Evolutionary conservation across 305 asterid genomes (phyloP).

Genomic region (Fraxinus ornus): DNA sequence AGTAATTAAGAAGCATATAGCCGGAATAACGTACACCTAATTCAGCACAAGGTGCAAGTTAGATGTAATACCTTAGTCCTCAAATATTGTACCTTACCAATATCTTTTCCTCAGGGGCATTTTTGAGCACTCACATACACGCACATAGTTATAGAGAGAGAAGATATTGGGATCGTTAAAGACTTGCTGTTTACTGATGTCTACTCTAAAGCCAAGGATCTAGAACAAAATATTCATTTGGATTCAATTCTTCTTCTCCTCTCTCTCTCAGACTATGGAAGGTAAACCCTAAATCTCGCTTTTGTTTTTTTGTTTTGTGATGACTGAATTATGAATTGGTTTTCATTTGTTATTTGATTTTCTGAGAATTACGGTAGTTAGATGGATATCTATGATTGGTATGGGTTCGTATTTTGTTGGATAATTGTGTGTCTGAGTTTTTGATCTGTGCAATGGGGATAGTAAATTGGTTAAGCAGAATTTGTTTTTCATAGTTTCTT

Average conservation of each 20-base stretch:
- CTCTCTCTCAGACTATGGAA: conserved; percentile 33
- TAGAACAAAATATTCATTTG: conserved; percentile 11
- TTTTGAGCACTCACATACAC: conserved; percentile 11
- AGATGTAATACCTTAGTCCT: background rate
- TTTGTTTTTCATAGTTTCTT: no score
- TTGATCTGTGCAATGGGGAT: background rate
- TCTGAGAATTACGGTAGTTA: background rate
- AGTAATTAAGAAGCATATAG: background rate
- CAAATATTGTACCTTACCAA: background rate
- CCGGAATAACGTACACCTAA: background rate
- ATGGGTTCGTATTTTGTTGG: background rate
- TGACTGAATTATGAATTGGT: conserved; percentile 20
- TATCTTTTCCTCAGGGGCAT: background rate
- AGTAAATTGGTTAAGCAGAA: background rate
- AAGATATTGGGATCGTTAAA: conserved; percentile 10
- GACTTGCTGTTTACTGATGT: conserved; percentile 27
- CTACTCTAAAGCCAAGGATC: conserved; percentile 26
- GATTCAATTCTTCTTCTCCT: background rate
- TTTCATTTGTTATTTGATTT: background rate
- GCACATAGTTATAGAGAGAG: conserved; percentile 4
- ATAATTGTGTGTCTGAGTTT: background rate
- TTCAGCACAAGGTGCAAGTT: background rate
- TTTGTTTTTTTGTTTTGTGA: background rate
- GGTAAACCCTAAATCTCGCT: conserved; percentile 32
- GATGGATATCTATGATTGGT: background rate